Percentiles rank a stretch among this genome's conserved stretches.
phyloP scores from a whole-genome alignment of 1,284 basidiomycete species.

The Inonotus obliquus region DNA sequence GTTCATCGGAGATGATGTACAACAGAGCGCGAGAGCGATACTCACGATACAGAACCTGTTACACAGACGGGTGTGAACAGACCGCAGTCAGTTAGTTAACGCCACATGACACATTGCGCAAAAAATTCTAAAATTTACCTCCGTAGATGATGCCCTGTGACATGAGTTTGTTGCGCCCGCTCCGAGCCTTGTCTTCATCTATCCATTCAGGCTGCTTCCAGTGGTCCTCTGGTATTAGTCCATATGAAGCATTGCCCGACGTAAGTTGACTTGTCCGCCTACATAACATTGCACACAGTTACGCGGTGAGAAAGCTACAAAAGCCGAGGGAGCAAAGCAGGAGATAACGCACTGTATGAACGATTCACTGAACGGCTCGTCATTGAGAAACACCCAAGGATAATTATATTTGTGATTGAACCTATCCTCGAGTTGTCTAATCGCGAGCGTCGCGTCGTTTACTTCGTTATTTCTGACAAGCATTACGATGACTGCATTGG shows the following conservation, averaged over 20 bases:
- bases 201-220: constrained; percentile 85
- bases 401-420: constrained; percentile 65
- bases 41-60: constrained; percentile 21
- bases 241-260: constrained; percentile 57
- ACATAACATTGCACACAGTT: constrained; percentile 18
- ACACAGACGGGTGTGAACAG: not conserved
- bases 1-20: not conserved
- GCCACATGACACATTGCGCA: not conserved
- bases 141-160: constrained; percentile 68
- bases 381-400: constrained; percentile 72
- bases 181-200: constrained; percentile 64
- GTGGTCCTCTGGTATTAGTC: constrained; percentile 63
- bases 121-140: constrained; percentile 31
- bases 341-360: constrained; percentile 50
- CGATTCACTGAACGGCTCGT: constrained; percentile 62
- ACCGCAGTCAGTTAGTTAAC: not conserved
- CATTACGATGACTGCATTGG: constrained; percentile 19
- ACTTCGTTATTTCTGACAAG: constrained; percentile 18
- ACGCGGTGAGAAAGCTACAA: not conserved
- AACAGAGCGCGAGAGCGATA: constrained; percentile 16
- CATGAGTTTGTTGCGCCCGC: constrained; percentile 56
- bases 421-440: constrained; percentile 50
- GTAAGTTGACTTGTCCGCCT: constrained; percentile 57
- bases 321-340: not conserved
- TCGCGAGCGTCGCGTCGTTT: constrained; percentile 21